Evolutionary conservation across 2,329 filamentous ascomycete species (phyloP), one percentile per base, ranked within the genome.

Genomic region (Monosporascus sp.): DNA sequence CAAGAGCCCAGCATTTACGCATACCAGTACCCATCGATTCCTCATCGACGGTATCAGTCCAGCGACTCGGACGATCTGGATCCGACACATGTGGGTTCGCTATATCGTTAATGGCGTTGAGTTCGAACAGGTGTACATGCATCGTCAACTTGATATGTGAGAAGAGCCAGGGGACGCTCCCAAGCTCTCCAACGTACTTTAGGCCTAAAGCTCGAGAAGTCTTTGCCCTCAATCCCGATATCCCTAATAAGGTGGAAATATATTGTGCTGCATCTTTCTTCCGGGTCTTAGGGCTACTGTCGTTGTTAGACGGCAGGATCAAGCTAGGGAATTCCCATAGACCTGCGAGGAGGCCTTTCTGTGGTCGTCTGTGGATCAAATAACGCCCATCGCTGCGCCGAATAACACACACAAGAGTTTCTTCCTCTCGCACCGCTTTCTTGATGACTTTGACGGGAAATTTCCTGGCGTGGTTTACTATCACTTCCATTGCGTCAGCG

Each of bases 21-120:
- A 83, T 82, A 0, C 80, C 80, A 0, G 79, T 82, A 0, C 80
- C 79, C 79, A 83, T 82, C 0, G 78, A 79, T 60, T 79, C 76
- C 1, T 59, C 61, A 2, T 81, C 78, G 1, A 80, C 68, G 7
- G 70, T 68, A 3, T 65, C 60, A 1, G 64, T 64, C 72, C 76
- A 78, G 27, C 68, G 68, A 44, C 54, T 51, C 44, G 51, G 36
- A 47, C 46, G 2, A 27, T 51, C 48, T 57, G 51, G 4, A 22
- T 45, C 49, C 47, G 15, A 34, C 34, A 49, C 1, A n/a, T 42
- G 8, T 51, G 38, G 42, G 1, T 49, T 50, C 0, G 34, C 47
- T 5, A 44, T 39, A 0, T 41, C 51, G 2, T 45, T 56, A 1
- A 22, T 38, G 6, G 62, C 61, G 2, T 65, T 62, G 4, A 77